These are phyloP conservation scores for Brasilioporus rufonigricans DNA, from an alignment of 768 basidiomycete genomes.

Conservation along the genomic window DNA sequence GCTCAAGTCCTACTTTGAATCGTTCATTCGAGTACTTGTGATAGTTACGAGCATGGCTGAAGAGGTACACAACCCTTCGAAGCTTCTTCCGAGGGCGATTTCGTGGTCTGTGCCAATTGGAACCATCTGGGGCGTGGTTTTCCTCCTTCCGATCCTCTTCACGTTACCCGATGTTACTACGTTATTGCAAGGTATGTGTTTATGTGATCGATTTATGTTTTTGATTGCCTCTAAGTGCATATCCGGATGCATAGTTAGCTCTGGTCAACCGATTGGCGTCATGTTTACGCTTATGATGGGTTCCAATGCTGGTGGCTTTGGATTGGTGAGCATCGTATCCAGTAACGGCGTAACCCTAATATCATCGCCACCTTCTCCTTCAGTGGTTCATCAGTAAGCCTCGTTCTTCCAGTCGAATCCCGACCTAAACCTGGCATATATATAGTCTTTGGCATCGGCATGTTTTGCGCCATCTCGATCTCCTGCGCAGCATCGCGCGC, in stretches of 20 bases:
- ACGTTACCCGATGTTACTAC: conserved; percentile 58
- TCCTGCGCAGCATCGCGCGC: conserved; percentile 65
- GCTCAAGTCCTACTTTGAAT: background rate
- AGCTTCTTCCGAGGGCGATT: conserved; percentile 55
- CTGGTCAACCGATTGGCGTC: conserved; percentile 62
- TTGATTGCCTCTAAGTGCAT: conserved; percentile 1
- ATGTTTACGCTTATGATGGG: conserved; percentile 65
- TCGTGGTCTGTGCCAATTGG: conserved; percentile 54
- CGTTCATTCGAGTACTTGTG: background rate
- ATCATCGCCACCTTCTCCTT: background rate
- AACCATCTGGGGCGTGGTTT: conserved; percentile 48
- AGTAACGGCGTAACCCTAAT: background rate
- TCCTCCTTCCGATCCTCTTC: conserved; percentile 61
- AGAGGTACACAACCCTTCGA: conserved; percentile 58
- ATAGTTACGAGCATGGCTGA: conserved; percentile 65
- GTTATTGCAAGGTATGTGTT: conserved; percentile 47
- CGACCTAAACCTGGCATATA: background rate
- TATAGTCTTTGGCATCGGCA: conserved; percentile 50
- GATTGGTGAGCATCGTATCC: conserved; percentile 40
- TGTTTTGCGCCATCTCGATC: conserved; percentile 67
- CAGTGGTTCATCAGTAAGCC: conserved; percentile 44
- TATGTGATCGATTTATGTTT: background rate
- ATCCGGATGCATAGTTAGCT: conserved; percentile 39
- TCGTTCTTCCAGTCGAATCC: no score
- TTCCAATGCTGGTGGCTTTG: conserved; percentile 59